Conservation (phyloP, 345 rosid genomes). For the Salix arbutifolia region DNA sequence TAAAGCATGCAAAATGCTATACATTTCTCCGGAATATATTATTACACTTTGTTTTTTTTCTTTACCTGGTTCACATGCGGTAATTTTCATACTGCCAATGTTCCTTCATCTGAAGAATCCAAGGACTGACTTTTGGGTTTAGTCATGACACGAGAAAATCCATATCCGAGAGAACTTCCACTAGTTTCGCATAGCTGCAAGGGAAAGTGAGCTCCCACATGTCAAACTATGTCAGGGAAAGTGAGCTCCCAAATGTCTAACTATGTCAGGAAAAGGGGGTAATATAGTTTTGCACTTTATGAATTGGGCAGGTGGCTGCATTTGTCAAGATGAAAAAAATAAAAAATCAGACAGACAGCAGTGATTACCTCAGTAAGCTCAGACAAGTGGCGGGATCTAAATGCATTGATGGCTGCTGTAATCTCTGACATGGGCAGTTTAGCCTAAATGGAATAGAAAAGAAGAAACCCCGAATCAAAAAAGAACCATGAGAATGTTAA, state of each 20-base stretch:
- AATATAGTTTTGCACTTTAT: background rate
- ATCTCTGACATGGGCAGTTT: slow-evolving; percentile 87
- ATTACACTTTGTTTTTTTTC: background rate
- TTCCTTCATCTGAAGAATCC: slow-evolving; percentile 81
- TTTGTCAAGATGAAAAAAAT: background rate
- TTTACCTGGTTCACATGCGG: background rate
- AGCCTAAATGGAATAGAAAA: slow-evolving; percentile 43
- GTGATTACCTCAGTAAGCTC: slow-evolving; percentile 79
- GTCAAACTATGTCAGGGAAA: background rate
- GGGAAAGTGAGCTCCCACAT: background rate
- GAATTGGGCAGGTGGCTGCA: background rate
- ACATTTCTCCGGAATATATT: slow-evolving; percentile 2
- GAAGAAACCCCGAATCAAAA: background rate
- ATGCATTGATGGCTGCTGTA: slow-evolving; percentile 83
- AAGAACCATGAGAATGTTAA: background rate
- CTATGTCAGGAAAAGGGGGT: background rate
- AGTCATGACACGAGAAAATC: slow-evolving; percentile 61
- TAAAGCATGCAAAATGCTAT: slow-evolving; percentile 18
- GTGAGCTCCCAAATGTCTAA: background rate
- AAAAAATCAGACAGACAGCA: background rate
- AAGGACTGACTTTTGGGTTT: slow-evolving; percentile 51
- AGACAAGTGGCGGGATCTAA: slow-evolving; percentile 86
- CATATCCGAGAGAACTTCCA: slow-evolving; percentile 95
- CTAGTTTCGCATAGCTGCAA: slow-evolving; percentile 76
- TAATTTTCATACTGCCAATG: slow-evolving; percentile 53